Evolutionary conservation across 2,329 filamentous ascomycete species (phyloP), one percentile per base, ranked within the genome.

Genomic region (Stagonosporopsis chrysanthemi): DNA sequence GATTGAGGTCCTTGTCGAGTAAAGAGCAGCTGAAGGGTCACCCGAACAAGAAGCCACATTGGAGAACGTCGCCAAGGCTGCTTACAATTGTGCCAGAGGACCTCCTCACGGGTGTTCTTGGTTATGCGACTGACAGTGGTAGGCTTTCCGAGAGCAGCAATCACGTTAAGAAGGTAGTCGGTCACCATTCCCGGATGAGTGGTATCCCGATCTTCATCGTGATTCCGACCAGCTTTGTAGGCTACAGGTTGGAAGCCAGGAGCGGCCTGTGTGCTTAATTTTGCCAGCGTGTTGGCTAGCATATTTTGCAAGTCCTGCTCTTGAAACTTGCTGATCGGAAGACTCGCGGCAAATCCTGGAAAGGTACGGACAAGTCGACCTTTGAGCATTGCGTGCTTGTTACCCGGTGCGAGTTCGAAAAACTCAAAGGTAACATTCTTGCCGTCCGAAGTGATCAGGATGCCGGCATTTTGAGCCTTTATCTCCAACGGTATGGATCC

Each of bases 101-200:
- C 78, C 14, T 87, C 84, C 36, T 87, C 84, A 2, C 83, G 80
- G 0, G 81, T 83, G 28, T 81, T 75, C 56, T 87, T 88, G 40
- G 60, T 72, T n/a, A 87, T 75, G 0, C 74, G 70, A 0, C 45
- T 14, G 2, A 50, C 40, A 12, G 58, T 47, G 9, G 60, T 52
- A 0, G 66, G 52, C 2, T 60, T 47, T 0, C 82, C 82, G 1
- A 79, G 55, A 4, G 78, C 70, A 1, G 60, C 28, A 12, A 72
- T 42, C 3, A 83, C 71, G 0, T 76, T 75, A 4, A 81, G 72
- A 1, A 86, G 67, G 7, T 84, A 76, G 38, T 86, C 81, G 0
- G 82, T 86, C 0, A 88, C 77, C 12, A 86, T 72, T 2, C 68
- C 75, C 0, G 85, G 85, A 51, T 83, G 51, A 0, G 67, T 71